A percentile compares a stretch with the other conserved stretches of the same genome.
These are phyloP conservation scores for Starmerella etchellsii DNA, from an alignment of 805 yeast species.

Conservation along the genomic window DNA sequence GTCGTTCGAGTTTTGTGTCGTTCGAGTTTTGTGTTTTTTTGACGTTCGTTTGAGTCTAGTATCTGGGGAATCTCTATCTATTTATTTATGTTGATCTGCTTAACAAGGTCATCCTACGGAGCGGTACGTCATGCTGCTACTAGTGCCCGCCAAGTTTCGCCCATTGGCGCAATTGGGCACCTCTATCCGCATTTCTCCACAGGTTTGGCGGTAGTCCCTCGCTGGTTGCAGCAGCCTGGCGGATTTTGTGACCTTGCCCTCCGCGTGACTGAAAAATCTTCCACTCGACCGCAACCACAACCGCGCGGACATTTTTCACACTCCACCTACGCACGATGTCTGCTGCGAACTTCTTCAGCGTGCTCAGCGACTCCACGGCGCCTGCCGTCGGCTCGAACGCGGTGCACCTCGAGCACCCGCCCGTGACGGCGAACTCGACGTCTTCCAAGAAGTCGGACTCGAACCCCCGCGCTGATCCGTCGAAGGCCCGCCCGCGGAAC, in stretches of 20 bases:
- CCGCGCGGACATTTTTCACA: conserved; percentile 4
- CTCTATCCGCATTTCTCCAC: too few relatives aligned
- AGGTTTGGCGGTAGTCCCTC: too few relatives aligned
- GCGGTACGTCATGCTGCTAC: too few relatives aligned
- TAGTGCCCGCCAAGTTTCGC: too few relatives aligned
- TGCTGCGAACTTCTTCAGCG: conserved; percentile 21
- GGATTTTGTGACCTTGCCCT: conserved; percentile 1
- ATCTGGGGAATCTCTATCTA: too few relatives aligned
- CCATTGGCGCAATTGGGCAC: too few relatives aligned
- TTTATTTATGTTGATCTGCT: too few relatives aligned
- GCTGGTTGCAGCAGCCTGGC: background rate
- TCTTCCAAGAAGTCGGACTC: conserved; percentile 62
- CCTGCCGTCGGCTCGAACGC: conserved; percentile 16
- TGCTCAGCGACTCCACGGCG: conserved; percentile 18
- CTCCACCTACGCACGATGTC: conserved; percentile 13
- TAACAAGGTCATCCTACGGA: too few relatives aligned
- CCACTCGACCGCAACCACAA: background rate
- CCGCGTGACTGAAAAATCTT: conserved; percentile 15
- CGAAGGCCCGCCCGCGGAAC: conserved; percentile 43
- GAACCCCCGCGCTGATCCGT: conserved; percentile 45
- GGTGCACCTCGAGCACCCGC: conserved; percentile 23
- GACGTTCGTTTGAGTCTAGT: too few relatives aligned
- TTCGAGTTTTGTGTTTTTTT: too few relatives aligned
- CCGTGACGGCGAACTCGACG: conserved; percentile 52
- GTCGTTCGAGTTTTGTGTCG: too few relatives aligned